Evolutionary conservation across 257 asterid species (phyloP), one percentile per base, ranked within the genome.

Genomic region (Vinca minor): DNA sequence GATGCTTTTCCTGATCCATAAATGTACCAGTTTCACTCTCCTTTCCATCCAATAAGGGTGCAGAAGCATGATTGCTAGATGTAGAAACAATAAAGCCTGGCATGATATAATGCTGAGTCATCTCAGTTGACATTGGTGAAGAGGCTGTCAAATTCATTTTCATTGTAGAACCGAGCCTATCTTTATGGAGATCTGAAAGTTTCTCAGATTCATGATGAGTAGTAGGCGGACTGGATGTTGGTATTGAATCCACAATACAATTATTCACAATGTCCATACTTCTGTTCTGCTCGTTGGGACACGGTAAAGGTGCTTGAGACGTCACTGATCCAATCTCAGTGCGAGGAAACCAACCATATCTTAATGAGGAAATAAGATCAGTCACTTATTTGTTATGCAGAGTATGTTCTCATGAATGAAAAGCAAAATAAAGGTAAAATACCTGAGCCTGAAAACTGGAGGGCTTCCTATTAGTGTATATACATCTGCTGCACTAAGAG

Each of bases 271-370:
- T 67, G 56, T 67, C 62, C 57, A 38, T 71, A 71, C 69, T 75
- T 63, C 46, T 25, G 65, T 69, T 66, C 20, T 70, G 78, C 76
- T 67, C 83, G 34, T 56, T 72, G 45, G 76, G 28, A 64, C 66
- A 62, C 32, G 93, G 76, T 57, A 77, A 70, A 61, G 73, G 68
- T 64, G 73, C 82, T 64, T 66, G 85, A 73, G 79, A 74, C 61
- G 73, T 75, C 21, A 60, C 81, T 56, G 78, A 73, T 72, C 74
- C 88, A 65, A 81, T 60, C 59, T 78, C 95, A 29, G 87, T 74
- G 68, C 73, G 79, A 38, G 87, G 76, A 79, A 89, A 89, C 99
- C 99, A 93, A 65, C 97, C 97, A 73, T 93, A 93, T 76, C 99
- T 89, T 75, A 13, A 72, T 57, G 45, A 69, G 47, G 59, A 72